Percentiles rank a stretch among this genome's conserved stretches.
phyloP scores from a whole-genome alignment of 2,329 filamentous ascomycete genomes.

The Alternaria sp. region DNA sequence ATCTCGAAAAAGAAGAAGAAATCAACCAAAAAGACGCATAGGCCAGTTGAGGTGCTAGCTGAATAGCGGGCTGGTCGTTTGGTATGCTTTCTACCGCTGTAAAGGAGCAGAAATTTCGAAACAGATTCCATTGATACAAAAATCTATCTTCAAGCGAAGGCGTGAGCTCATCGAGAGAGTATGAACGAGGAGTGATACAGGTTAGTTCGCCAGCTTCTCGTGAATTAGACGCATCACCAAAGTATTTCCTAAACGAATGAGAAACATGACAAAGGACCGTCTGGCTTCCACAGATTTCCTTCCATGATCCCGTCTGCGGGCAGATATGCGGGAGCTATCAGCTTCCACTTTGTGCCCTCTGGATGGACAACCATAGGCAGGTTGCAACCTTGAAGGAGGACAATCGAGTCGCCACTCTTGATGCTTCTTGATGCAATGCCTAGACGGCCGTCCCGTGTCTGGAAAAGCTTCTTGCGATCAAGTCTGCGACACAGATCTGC shows the following conservation, averaged over 20 bases:
- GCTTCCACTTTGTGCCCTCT: accelerated
- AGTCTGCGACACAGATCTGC: accelerated
- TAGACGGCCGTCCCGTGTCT: neutral
- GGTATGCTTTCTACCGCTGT: too few relatives aligned
- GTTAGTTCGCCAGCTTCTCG: too few relatives aligned
- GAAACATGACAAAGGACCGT: neutral
- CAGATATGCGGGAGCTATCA: accelerated
- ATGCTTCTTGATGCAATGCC: neutral
- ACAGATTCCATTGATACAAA: too few relatives aligned
- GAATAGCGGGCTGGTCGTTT: neutral
- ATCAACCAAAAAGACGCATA: accelerated
- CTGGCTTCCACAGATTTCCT: neutral
- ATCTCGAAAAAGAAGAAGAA: neutral
- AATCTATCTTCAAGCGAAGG: too few relatives aligned
- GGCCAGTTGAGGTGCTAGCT: neutral
- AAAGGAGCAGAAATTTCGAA: too few relatives aligned
- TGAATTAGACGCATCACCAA: too few relatives aligned
- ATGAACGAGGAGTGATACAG: too few relatives aligned
- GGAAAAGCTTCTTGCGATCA: neutral
- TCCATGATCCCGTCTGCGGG: neutral
- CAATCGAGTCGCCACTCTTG: neutral
- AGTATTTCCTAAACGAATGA: too few relatives aligned
- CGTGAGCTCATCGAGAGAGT: too few relatives aligned
- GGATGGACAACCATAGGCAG: neutral
- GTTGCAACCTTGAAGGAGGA: neutral